These are phyloP conservation scores for Immersiporthe knoxdaviesiana DNA, from an alignment of 2,329 filamentous ascomycete species.

Conservation along the genomic window DNA sequence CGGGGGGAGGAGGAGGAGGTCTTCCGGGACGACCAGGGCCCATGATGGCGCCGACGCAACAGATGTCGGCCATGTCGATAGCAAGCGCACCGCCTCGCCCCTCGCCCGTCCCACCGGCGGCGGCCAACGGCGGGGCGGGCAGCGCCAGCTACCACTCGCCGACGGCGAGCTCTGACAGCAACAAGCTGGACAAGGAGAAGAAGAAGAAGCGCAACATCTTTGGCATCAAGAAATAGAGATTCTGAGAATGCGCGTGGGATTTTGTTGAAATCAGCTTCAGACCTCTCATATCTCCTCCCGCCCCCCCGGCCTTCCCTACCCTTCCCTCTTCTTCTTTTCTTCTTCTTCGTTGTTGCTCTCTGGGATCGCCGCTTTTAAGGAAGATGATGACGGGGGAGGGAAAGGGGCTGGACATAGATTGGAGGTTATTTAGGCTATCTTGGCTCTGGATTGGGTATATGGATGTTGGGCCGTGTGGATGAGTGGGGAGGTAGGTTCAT, in stretches of 20 bases:
- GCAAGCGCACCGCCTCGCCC: constrained; percentile 36
- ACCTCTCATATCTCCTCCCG: too few species aligned
- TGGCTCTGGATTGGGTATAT: neutral
- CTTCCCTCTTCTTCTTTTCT: too few species aligned
- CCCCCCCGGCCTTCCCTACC: too few species aligned
- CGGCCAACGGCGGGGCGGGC: constrained; percentile 33
- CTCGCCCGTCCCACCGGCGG: constrained; percentile 35
- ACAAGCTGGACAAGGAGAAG: constrained; percentile 63
- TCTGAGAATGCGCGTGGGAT: constrained; percentile 3
- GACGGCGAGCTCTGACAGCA: constrained; percentile 31
- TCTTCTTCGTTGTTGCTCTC: neutral
- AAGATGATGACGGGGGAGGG: neutral
- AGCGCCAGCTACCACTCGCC: constrained; percentile 34
- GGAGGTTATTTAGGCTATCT: neutral
- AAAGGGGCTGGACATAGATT: neutral
- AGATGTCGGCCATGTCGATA: constrained; percentile 60
- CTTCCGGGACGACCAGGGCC: constrained; percentile 45
- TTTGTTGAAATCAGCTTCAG: neutral
- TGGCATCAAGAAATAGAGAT: constrained; percentile 59
- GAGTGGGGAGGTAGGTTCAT: neutral
- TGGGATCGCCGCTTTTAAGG: neutral
- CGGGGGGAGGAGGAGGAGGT: constrained; percentile 36
- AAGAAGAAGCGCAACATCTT: constrained; percentile 66
- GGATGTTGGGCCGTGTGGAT: neutral
- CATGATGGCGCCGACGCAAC: constrained; percentile 57